These are phyloP conservation scores for Plasmodium chabaudi DNA, from an alignment of 169 alveolate species.

Conservation along the genomic window DNA sequence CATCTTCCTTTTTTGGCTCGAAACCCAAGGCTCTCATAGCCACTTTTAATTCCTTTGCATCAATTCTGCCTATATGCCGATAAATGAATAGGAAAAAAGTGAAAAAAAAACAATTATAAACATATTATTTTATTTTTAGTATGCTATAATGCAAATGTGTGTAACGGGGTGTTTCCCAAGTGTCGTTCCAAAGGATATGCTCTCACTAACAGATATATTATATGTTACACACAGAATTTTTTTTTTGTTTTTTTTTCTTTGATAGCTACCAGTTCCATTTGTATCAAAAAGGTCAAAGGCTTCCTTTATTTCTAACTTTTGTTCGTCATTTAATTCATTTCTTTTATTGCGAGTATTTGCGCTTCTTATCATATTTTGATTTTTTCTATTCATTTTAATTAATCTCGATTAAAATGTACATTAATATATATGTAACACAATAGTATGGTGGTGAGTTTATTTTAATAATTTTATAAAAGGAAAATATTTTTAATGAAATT, in stretches of 20 bases:
- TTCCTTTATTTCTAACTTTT: slow-evolving; percentile 96
- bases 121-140: too few relatives aligned
- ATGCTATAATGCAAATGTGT: too few relatives aligned
- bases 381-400: slow-evolving; percentile 56
- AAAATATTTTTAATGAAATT: not conserved
- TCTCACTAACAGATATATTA: not conserved
- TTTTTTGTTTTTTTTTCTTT: not conserved
- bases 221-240: not conserved
- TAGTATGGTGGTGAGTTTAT: not conserved
- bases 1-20: slow-evolving; percentile 98
- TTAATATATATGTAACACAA: not conserved
- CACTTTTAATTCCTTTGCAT: slow-evolving; percentile 97
- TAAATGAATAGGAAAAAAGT: not conserved
- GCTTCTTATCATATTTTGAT: slow-evolving; percentile 60
- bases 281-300: slow-evolving; percentile 98
- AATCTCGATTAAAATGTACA: not conserved
- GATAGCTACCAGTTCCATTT: slow-evolving; percentile 92
- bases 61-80: slow-evolving; percentile 88
- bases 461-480: not conserved
- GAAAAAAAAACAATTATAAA: too few relatives aligned
- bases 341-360: slow-evolving; percentile 76
- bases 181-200: not conserved
- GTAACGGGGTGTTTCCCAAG: not conserved
- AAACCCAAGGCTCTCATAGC: slow-evolving; percentile 99
- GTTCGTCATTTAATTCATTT: slow-evolving; percentile 94